A percentile compares a stretch with the other conserved stretches of the same genome.
phyloP scores from a whole-genome alignment of 2,329 filamentous ascomycete genomes.

The Clarireedia sp. region DNA sequence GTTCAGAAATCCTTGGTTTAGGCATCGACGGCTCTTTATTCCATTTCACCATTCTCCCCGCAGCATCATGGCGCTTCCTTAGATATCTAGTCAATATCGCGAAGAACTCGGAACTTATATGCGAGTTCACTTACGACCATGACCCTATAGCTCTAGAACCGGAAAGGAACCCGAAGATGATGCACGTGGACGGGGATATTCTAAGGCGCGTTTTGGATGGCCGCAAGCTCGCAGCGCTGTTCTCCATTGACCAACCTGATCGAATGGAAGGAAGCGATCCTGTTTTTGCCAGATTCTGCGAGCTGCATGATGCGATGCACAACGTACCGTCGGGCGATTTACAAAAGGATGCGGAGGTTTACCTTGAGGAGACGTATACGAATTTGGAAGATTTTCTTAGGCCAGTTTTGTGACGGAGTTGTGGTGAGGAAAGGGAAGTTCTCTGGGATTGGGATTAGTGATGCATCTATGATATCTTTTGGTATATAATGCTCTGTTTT shows the following conservation, averaged over 20 bases:
- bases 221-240: slow-evolving; percentile 38
- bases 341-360: slow-evolving; percentile 26
- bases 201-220: slow-evolving; percentile 45
- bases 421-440: too few relatives aligned
- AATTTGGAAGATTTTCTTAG: slow-evolving; percentile 47
- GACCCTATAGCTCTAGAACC: slow-evolving; percentile 31
- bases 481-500: not conserved
- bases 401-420: slow-evolving; percentile 37
- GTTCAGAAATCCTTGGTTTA: slow-evolving; percentile 50
- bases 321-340: slow-evolving; percentile 31
- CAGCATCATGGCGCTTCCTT: slow-evolving; percentile 59
- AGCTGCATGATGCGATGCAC: slow-evolving; percentile 44
- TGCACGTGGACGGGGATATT: slow-evolving; percentile 63
- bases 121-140: slow-evolving; percentile 38
- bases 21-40: slow-evolving; percentile 62
- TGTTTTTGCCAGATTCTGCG: slow-evolving; percentile 33
- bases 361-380: slow-evolving; percentile 44
- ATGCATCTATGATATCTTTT: not conserved
- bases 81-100: slow-evolving; percentile 66
- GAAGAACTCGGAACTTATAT: slow-evolving; percentile 38
- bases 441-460: not conserved
- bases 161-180: slow-evolving; percentile 35
- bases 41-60: slow-evolving; percentile 58
- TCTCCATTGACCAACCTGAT: slow-evolving; percentile 19
- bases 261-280: slow-evolving; percentile 3